Percentiles rank a stretch among this genome's conserved stretches.
Evolutionary conservation across 306 rosid genomes (phyloP).

Genomic region (Cucumis cinereus): DNA sequence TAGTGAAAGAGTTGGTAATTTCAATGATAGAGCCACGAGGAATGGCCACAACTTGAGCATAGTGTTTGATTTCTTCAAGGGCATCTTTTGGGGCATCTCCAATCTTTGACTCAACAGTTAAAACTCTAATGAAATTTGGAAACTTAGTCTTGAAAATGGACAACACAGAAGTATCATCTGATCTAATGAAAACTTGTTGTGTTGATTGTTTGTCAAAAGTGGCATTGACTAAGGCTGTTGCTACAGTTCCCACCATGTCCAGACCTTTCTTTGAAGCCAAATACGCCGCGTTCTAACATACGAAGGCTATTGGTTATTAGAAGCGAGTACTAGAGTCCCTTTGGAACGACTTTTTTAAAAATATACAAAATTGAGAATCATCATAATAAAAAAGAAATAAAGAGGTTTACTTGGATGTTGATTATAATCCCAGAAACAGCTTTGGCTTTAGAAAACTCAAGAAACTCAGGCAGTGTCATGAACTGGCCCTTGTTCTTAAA

Average conservation of each 20-base stretch:
- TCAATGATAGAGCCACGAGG: conserved; percentile 14
- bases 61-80: conserved; percentile 52
- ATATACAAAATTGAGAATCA: too few species aligned
- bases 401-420: conserved; percentile 32
- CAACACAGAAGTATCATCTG: conserved; percentile 81
- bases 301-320: not conserved
- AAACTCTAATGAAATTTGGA: not conserved
- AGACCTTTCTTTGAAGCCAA: conserved; percentile 65
- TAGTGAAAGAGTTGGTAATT: conserved; percentile 12
- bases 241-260: conserved; percentile 49
- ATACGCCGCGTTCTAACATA: conserved; percentile 64
- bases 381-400: not conserved
- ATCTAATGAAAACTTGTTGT: conserved; percentile 53
- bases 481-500: conserved; percentile 50
- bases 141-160: not conserved
- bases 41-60: conserved; percentile 51
- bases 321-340: not conserved
- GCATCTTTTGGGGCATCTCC: conserved; percentile 30
- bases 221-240: conserved; percentile 49
- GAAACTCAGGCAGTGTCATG: conserved; percentile 49
- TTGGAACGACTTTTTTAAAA: not conserved
- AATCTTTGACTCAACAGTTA: not conserved
- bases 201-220: conserved; percentile 55
- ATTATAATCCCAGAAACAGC: conserved; percentile 56
- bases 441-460: conserved; percentile 71